phyloP scores from a whole-genome alignment of 192 early-diverging fungal genomes.

The Spinellus fusiger region DNA sequence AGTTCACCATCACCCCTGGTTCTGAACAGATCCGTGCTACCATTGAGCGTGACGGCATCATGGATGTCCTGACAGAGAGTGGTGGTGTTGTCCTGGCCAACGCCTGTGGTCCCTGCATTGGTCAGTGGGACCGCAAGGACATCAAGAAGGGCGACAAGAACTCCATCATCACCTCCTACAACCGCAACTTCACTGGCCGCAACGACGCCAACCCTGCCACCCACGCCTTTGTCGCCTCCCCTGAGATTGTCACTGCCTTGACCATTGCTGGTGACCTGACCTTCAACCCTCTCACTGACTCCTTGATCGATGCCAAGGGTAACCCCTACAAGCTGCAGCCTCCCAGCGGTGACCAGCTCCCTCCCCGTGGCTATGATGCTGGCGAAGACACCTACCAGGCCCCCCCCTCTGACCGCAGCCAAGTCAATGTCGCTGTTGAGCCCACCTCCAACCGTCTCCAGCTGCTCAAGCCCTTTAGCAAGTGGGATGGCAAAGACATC shows the following conservation, averaged over 20 bases:
- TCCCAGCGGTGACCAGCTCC: constrained; percentile 85
- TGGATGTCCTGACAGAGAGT: constrained; percentile 64
- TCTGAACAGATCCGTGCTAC: constrained; percentile 98
- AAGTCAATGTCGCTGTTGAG: constrained; percentile 69
- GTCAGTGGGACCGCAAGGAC: constrained; percentile 98
- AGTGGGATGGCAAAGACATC: constrained; percentile 90
- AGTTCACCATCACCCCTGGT: constrained; percentile 91
- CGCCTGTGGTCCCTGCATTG: constrained; percentile 98
- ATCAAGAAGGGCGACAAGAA: constrained; percentile 95
- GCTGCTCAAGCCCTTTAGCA: constrained; percentile 76
- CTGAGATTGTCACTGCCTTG: constrained; percentile 92
- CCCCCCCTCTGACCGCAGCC: constrained; percentile 77
- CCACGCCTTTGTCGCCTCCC: constrained; percentile 93
- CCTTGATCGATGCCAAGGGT: constrained; percentile 78
- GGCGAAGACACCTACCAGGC: constrained; percentile 94
- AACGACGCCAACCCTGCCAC: constrained; percentile 98
- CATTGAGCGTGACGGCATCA: constrained; percentile 86
- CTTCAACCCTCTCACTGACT: constrained; percentile 94
- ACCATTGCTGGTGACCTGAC: constrained; percentile 87
- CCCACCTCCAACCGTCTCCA: constrained; percentile 90
- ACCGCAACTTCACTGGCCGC: constrained; percentile 99
- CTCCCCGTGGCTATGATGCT: constrained; percentile 88
- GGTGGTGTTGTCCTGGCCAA: constrained; percentile 92
- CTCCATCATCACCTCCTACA: constrained; percentile 98
- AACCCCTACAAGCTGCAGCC: constrained; percentile 90